Conservation (phyloP, 768 basidiomycete genomes). For the Royoungia palumana region DNA sequence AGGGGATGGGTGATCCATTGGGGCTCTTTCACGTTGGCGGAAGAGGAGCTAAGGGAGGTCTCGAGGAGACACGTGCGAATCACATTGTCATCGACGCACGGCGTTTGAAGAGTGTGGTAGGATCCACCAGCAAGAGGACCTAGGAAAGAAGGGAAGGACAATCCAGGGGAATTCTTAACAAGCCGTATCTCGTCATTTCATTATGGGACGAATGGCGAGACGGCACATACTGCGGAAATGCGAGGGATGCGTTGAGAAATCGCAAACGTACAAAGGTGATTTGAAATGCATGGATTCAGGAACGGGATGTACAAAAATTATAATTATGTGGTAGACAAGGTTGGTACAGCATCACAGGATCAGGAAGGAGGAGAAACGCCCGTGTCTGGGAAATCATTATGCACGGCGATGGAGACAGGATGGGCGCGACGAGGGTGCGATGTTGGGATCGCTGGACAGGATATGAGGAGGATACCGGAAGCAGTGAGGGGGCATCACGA, state of each 20-base stretch:
- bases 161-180: slow-evolving; percentile 18
- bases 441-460: neutral
- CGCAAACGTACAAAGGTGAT: neutral
- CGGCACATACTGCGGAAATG: slow-evolving; percentile 25
- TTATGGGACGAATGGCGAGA: slow-evolving; percentile 12
- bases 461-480: slow-evolving; percentile 10
- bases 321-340: neutral
- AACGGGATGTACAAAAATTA: no score
- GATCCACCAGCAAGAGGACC: slow-evolving; percentile 24
- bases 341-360: slow-evolving; percentile 19
- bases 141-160: slow-evolving; percentile 27
- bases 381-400: slow-evolving; percentile 1
- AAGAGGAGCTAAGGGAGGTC: neutral
- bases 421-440: slow-evolving; percentile 9
- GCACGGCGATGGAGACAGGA: neutral
- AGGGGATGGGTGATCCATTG: slow-evolving; percentile 15
- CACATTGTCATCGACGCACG: slow-evolving; percentile 11
- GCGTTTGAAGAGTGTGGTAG: slow-evolving; percentile 21
- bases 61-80: slow-evolving; percentile 19
- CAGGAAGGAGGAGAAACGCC: slow-evolving; percentile 1
- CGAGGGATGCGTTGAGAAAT: slow-evolving; percentile 10
- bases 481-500: neutral
- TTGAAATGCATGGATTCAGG: slow-evolving; percentile 10
- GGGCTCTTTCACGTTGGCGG: slow-evolving; percentile 11
- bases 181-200: slow-evolving; percentile 26